Evolutionary conservation across 179 eudicot species (phyloP).

Genomic region (Silene vulgaris): DNA sequence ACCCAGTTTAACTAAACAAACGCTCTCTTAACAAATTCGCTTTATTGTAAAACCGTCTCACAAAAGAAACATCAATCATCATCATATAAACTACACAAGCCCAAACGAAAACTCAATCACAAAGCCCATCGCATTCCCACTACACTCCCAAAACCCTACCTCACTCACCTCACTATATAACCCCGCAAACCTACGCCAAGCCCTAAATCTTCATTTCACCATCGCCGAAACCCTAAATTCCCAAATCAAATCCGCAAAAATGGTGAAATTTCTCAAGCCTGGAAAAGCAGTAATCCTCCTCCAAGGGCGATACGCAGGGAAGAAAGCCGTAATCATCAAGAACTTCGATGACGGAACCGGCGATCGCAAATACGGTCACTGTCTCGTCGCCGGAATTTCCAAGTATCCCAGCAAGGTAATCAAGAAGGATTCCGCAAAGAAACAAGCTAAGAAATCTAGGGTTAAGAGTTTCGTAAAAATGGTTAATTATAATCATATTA

Average conservation of each 20-base stretch:
- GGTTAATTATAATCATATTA: constrained; percentile 34
- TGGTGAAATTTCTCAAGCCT: constrained; percentile 33
- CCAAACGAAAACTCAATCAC: too few species aligned
- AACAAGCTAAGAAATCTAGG: constrained; percentile 30
- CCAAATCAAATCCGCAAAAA: constrained; percentile 1
- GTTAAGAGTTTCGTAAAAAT: constrained; percentile 30
- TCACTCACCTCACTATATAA: too few species aligned
- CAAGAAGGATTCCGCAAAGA: constrained; percentile 33
- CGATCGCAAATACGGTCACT: constrained; percentile 28
- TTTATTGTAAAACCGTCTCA: too few species aligned
- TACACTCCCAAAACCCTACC: too few species aligned
- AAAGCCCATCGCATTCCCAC: too few species aligned
- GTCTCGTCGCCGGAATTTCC: constrained; percentile 29
- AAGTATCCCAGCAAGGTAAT: constrained; percentile 32
- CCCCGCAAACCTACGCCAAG: too few species aligned
- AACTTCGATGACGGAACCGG: constrained; percentile 29
- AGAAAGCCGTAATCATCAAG: constrained; percentile 29
- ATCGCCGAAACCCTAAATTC: not conserved
- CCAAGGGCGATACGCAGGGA: constrained; percentile 31
- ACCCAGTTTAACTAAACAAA: too few species aligned
- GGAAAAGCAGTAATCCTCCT: constrained; percentile 32
- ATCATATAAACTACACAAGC: too few species aligned
- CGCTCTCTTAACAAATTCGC: too few species aligned
- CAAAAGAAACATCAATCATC: too few species aligned
- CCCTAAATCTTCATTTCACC: too few species aligned